Evolutionary conservation across 352 stramenopile genomes (phyloP), one percentile per base, ranked within the genome.

Genomic region (Globisporangium spiculum): DNA sequence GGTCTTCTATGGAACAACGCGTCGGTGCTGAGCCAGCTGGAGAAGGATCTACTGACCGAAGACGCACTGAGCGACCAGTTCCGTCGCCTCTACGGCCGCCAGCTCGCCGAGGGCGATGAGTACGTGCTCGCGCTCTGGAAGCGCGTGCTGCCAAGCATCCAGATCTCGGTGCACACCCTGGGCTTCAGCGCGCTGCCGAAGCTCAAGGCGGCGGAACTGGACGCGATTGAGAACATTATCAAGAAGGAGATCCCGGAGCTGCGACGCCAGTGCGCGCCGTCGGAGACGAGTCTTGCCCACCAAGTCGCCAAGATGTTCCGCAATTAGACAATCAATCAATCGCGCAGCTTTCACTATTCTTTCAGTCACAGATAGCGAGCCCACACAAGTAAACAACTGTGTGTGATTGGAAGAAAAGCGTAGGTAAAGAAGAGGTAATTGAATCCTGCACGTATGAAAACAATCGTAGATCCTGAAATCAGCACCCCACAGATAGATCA

Each of bases 101-200:
- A 99, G 80, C 79, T 99, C n/a, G 92, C 89, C 18, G 97, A 99
- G 61, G 94, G 92, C 60, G 97, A 99, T 74, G 97, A 99, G 78
- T 99, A 98, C 71, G 93, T 98, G 58, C 78, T 97, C 26, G 96
- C 89, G 18, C 72, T 98, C n/a, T 98, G 96, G 96, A 92, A 95
- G 68, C 88, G 92, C 53, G 93, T 98, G 69, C 74, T 91, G 18
- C 88, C 89, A 14, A 80, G 81, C 20, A 76, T 98, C 3, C 88
- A 95, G 72, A 76, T 97, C 9, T 89, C 91, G 24, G 74, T 97
- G 44, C 79, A 94, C 66, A 97, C 92, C 38, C 74, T 97, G 4
- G 91, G 91, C 18, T 85, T 97, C 48, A 79, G 76, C 66, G 82
- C 83, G n/a, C 68, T 98, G 64, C 85, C 88, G 16, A 97, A 97